phyloP scores from a whole-genome alignment of 768 basidiomycete genomes.

The Crucibulum laeve region DNA sequence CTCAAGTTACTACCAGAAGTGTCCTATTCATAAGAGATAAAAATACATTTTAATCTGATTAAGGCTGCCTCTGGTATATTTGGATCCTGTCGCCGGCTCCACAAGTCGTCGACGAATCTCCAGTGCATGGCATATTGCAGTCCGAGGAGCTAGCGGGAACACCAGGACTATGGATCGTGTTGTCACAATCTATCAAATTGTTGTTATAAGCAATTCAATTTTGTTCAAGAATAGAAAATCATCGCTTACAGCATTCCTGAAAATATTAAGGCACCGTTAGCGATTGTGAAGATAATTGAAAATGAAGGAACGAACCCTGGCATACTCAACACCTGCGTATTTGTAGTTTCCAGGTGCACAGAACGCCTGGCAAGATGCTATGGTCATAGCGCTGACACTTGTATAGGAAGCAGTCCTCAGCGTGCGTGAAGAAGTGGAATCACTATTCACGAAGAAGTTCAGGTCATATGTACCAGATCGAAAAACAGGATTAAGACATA shows the following conservation, averaged over 20 bases:
- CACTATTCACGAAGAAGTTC: not conserved
- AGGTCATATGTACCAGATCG: too few relatives aligned
- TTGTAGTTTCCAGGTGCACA: slow-evolving; percentile 4
- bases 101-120: slow-evolving; percentile 9
- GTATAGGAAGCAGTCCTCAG: slow-evolving; percentile 2
- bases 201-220: not conserved
- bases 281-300: not conserved
- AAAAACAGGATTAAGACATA: too few relatives aligned
- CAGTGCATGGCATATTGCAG: slow-evolving; percentile 14
- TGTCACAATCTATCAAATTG: slow-evolving; percentile 7
- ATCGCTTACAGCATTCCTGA: slow-evolving; percentile 9
- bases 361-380: slow-evolving; percentile 6
- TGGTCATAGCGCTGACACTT: slow-evolving; percentile 3
- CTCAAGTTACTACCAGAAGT: too few relatives aligned
- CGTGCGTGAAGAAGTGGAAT: slow-evolving; percentile 2
- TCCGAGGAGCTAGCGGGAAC: not conserved
- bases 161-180: slow-evolving; percentile 1
- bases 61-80: not conserved
- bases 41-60: too few relatives aligned
- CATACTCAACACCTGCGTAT: slow-evolving; percentile 10
- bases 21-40: too few relatives aligned
- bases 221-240: not conserved
- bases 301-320: not conserved
- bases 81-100: slow-evolving; percentile 7
- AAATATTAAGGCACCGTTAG: not conserved